Evolutionary conservation across 2,329 filamentous ascomycete species (phyloP).

Genomic region (Penicillium brevicompactum): DNA sequence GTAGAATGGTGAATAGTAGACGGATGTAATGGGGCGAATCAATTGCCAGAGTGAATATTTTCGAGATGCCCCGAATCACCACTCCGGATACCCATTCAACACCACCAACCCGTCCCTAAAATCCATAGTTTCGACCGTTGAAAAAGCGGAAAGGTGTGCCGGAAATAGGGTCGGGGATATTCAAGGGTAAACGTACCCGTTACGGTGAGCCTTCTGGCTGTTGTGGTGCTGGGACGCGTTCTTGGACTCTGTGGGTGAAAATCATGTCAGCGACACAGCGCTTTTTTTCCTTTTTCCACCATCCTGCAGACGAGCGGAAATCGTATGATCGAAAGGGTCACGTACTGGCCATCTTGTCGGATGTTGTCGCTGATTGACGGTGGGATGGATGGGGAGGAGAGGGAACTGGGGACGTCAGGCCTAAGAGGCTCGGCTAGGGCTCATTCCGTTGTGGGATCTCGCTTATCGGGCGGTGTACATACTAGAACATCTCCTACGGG

Average conservation of each 20-base stretch:
- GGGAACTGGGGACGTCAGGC: constrained; percentile 33
- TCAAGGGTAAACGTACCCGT: constrained; percentile 71
- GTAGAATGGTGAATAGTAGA: not conserved
- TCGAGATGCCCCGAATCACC: constrained; percentile 5
- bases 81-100: not conserved
- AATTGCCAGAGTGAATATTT: constrained; percentile 2
- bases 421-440: constrained; percentile 40
- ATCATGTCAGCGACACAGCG: constrained; percentile 29
- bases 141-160: not conserved
- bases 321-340: constrained; percentile 18
- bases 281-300: constrained; percentile 4
- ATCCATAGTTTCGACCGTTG: not conserved
- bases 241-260: constrained; percentile 79
- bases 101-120: not conserved
- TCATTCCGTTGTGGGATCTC: constrained; percentile 41
- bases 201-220: constrained; percentile 97
- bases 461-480: constrained; percentile 39
- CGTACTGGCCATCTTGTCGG: constrained; percentile 52
- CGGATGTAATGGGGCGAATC: constrained; percentile 2
- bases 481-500: constrained; percentile 7
- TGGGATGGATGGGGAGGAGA: constrained; percentile 37
- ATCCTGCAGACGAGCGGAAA: not conserved
- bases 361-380: constrained; percentile 44
- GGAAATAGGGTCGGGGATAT: constrained; percentile 6
- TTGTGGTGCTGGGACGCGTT: constrained; percentile 99